Base-by-base conservation (phyloP, 169 alveolate genomes). In the Plasmodium malariae region DNA sequence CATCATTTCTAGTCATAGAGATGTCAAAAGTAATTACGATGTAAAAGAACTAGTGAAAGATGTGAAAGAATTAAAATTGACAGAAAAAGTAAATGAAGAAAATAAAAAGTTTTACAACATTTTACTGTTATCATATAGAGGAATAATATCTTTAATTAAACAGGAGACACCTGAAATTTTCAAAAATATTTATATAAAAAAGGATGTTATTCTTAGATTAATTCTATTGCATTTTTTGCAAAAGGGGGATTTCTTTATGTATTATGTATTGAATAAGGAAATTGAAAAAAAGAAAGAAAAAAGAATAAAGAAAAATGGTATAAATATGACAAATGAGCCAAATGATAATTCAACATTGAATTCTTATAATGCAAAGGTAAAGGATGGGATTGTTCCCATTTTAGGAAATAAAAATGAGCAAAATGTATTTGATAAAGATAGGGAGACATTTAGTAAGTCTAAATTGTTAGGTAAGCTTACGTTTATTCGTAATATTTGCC, bases 231-330 rank as follows among this genome's bases (percentile, higher is more conserved):
- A 76, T 54, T 76, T 76, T 55, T 63, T 76, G n/a, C 89, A 76
- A n/a, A 76, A 63, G 62, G 89, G 89, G n/a, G 89, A 76, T 63
- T 76, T 76, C 26, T 76, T 76, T 24, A 76, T 76, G 89, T 76
- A 76, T 57, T 76, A 62, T 32, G 76, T 76, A 21, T 63, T 76
- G 14, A 76, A 76, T 76, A 76, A 63, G 28, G 89, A 76, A 76
- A 76, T 76, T 76, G 4, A 62, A 51, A 21, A 76, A 19, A 76
- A 76, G 36, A 62, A 30, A 62, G 43, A 76, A 60, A 45, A 28
- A 45, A 76, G 48, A 60, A 55, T 11, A 6, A 76, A 36, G 67
- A 76, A 76, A 76, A 76, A 21, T 21, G 7, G 48, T 48, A 24
- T 37, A 3, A 3, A 17, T 11, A 19, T 32, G 67, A 34, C 26